Evolutionary conservation across 345 rosid genomes (phyloP).

Genomic region (Gossypium australe): DNA sequence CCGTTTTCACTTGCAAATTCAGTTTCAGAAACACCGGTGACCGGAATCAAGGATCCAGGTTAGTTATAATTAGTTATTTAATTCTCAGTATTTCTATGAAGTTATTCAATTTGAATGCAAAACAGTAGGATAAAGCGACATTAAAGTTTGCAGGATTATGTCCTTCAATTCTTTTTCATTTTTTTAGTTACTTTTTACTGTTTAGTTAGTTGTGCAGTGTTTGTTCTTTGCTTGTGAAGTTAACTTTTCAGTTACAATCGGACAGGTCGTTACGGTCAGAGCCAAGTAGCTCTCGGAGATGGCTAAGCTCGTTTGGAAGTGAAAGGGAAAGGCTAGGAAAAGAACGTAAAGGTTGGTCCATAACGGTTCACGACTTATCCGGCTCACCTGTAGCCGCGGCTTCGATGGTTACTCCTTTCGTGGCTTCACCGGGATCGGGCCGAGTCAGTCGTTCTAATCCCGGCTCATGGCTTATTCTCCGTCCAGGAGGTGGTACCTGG

Average conservation of each 20-base stretch:
- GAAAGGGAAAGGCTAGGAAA: constrained; percentile 65
- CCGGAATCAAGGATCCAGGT: constrained; percentile 72
- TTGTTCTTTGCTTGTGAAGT: constrained; percentile 12
- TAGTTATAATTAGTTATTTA: constrained; percentile 7
- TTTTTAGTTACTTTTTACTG: not conserved
- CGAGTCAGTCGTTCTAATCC: constrained; percentile 90
- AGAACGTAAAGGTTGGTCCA: constrained; percentile 90
- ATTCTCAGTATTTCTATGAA: no score
- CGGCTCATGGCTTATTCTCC: constrained; percentile 82
- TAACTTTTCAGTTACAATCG: not conserved
- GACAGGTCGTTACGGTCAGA: constrained; percentile 59
- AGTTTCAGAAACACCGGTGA: constrained; percentile 65
- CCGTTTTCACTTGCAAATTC: constrained; percentile 95
- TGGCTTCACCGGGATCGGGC: constrained; percentile 79
- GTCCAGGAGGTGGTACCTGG: constrained; percentile 79
- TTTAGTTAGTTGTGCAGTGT: not conserved
- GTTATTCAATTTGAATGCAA: constrained; percentile 7
- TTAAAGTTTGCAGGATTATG: not conserved
- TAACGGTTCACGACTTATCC: constrained; percentile 84
- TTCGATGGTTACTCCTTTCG: constrained; percentile 79
- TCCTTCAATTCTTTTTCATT: not conserved
- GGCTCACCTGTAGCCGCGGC: constrained; percentile 90
- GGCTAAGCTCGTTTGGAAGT: constrained; percentile 84
- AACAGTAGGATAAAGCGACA: not conserved
- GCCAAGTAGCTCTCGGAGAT: constrained; percentile 44